Percentiles rank a stretch among this genome's conserved stretches.
phyloP scores from a whole-genome alignment of 192 early-diverging fungal genomes.

The Chytriomyces sp. region DNA sequence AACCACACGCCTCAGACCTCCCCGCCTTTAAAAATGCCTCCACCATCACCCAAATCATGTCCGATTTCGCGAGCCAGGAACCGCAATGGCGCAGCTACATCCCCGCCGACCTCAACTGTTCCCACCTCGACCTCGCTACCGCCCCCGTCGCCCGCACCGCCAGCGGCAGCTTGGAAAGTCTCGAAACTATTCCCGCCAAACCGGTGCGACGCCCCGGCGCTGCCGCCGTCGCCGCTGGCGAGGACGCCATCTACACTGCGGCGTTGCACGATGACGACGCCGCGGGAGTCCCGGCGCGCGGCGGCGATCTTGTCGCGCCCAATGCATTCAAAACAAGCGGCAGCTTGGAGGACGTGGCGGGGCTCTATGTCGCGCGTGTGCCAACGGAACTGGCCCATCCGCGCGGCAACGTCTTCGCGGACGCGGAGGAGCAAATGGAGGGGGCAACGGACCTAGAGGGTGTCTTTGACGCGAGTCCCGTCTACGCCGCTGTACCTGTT shows the following conservation, averaged over 20 bases:
- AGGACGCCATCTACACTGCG: background rate
- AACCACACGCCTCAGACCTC: background rate
- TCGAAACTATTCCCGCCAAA: background rate
- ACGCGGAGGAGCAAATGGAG: background rate
- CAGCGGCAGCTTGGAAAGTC: background rate
- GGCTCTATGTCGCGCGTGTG: background rate
- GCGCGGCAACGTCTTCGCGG: background rate
- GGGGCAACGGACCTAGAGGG: background rate
- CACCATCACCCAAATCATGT: slow-evolving; percentile 18
- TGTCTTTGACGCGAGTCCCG: background rate
- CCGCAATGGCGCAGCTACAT: background rate
- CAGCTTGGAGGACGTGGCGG: background rate
- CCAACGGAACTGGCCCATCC: background rate
- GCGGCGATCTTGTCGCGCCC: background rate
- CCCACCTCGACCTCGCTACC: background rate
- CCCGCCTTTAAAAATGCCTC: slow-evolving; percentile 19
- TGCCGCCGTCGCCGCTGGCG: background rate
- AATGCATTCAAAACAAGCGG: slow-evolving; percentile 5
- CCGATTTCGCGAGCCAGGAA: slow-evolving; percentile 15
- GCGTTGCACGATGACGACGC: background rate
- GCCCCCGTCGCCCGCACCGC: background rate
- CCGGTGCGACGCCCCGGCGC: background rate
- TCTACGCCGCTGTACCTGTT: background rate
- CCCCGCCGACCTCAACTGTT: background rate
- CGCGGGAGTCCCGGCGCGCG: background rate